Base-by-base conservation (phyloP, 2,329 filamentous ascomycete genomes). In the Epichloe gansuensis region DNA sequence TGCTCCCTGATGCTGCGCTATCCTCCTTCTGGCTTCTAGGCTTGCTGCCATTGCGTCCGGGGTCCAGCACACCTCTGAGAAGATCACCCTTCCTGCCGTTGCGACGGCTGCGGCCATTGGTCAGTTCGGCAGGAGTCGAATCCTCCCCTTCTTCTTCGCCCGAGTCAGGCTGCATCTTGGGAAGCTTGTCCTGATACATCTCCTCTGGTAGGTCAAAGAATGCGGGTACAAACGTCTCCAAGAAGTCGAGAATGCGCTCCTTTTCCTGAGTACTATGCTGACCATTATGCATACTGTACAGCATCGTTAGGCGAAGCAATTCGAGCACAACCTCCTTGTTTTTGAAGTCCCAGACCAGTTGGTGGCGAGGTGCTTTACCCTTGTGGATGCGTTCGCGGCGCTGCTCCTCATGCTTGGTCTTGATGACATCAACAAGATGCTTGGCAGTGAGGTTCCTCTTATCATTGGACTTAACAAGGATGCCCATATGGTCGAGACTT, bases 401-500 rank as follows among this genome's bases (percentile, higher is more conserved):
- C 64, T 91, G 87, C 68, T 96, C 90, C 65, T 97, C 90, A 59
- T 91, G 86, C 66, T 89, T 94, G 48, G 88, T 89, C 68, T 93
- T 89, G 64, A 97, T 90, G 54, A 93, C 84, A 60, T 89, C 87
- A 36, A 93, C 84, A 11, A 98, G 80, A 53, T 91, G 86, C 70
- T 97, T 97, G 3, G 85, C 83, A 48, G 91, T 87, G 54, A 96
- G 87, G 58, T 88, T 85, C 59, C 89, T 85, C 78, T 97, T 97
- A 69, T 98, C 93, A 39, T 79, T 83, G 56, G 84, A 81, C 71
- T 93, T 95, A 61, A 89, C 87, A 50, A 89, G 84, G 54, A 95
- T 89, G 21, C 89, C 89, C 78, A 97, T 95, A 63, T 98, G 93
- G 63, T 98, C 93, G 50, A 98, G 80, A 66, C 89, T 95, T 72